Evolutionary conservation across 192 early-diverging fungal species (phyloP).

Genomic region (Tieghemiomyces parasiticus): DNA sequence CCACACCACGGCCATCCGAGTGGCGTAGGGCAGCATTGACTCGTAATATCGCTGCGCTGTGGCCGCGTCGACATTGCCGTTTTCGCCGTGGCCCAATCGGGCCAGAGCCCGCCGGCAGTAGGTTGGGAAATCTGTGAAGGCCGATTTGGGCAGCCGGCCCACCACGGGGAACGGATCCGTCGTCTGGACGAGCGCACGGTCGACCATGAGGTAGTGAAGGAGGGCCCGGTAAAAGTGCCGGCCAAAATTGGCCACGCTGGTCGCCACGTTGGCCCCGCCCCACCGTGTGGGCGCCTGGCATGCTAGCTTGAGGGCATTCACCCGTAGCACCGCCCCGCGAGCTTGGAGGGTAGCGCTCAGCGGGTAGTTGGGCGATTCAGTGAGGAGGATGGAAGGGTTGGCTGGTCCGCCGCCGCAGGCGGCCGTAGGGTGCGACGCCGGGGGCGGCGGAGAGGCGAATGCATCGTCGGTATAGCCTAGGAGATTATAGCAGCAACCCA

Average conservation of each 20-base stretch:
- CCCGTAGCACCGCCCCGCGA: constrained; percentile 31
- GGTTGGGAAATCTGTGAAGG: constrained; percentile 31
- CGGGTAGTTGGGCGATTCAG: too few species aligned
- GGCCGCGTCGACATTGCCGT: constrained; percentile 22
- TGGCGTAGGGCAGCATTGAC: constrained; percentile 19
- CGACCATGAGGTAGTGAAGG: constrained; percentile 50
- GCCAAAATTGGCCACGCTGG: constrained; percentile 38
- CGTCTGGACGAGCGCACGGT: constrained; percentile 26
- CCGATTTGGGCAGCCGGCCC: constrained; percentile 37
- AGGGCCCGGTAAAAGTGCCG: constrained; percentile 63
- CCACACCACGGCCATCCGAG: constrained; percentile 65
- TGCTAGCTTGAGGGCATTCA: constrained; percentile 47
- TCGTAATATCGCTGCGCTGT: constrained; percentile 25
- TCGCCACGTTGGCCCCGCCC: constrained; percentile 35
- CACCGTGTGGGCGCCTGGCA: constrained; percentile 75
- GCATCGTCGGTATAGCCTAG: constrained; percentile 14
- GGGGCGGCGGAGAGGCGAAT: too few species aligned
- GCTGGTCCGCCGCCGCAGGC: too few species aligned
- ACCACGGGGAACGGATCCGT: constrained; percentile 32
- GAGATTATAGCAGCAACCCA: constrained; percentile 80
- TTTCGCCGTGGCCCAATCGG: constrained; percentile 27
- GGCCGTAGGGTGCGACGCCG: too few species aligned
- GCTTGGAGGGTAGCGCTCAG: too few species aligned
- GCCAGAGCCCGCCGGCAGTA: constrained; percentile 43
- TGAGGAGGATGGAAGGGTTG: too few species aligned